phyloP scores from a whole-genome alignment of 2,329 filamentous ascomycete species.

The Pyricularia grisea region DNA sequence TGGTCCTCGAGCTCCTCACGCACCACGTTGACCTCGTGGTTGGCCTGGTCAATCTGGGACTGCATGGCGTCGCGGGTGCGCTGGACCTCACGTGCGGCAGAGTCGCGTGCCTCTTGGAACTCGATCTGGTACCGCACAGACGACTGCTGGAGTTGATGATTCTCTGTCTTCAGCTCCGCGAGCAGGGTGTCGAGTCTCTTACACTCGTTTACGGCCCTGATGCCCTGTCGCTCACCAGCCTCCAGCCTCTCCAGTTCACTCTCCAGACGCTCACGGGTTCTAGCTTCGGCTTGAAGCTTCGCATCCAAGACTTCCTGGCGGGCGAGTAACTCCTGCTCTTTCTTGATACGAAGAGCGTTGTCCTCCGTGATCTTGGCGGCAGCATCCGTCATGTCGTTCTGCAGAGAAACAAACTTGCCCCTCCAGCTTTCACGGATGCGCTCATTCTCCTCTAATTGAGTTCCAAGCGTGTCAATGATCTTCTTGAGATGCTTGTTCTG shows the following conservation, averaged over 20 bases:
- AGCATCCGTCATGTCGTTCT: constrained; percentile 76
- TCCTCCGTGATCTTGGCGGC: constrained; percentile 75
- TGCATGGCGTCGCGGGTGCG: constrained; percentile 72
- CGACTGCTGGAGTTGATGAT: constrained; percentile 61
- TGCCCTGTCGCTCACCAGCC: constrained; percentile 52
- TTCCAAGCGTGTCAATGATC: constrained; percentile 62
- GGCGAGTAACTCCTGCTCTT: constrained; percentile 69
- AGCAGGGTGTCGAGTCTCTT: constrained; percentile 49
- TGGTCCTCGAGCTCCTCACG: constrained; percentile 77
- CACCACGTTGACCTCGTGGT: constrained; percentile 75
- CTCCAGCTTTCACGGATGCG: constrained; percentile 77
- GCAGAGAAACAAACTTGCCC: constrained; percentile 72
- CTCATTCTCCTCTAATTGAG: constrained; percentile 78
- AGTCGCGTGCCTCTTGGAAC: constrained; percentile 74
- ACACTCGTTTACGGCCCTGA: constrained; percentile 53
- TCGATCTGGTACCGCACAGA: constrained; percentile 68
- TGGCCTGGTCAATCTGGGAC: constrained; percentile 72
- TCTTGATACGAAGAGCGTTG: constrained; percentile 67
- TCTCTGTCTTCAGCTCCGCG: constrained; percentile 53
- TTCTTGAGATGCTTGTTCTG: constrained; percentile 67
- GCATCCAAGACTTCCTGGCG: constrained; percentile 73
- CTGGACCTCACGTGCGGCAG: constrained; percentile 69
- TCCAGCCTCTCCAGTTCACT: constrained; percentile 58
- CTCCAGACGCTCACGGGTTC: constrained; percentile 58
- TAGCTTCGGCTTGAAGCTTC: constrained; percentile 64